These are phyloP conservation scores for Colletotrichum tamarilloi DNA, from an alignment of 2,329 filamentous ascomycete species.

Conservation along the genomic window DNA sequence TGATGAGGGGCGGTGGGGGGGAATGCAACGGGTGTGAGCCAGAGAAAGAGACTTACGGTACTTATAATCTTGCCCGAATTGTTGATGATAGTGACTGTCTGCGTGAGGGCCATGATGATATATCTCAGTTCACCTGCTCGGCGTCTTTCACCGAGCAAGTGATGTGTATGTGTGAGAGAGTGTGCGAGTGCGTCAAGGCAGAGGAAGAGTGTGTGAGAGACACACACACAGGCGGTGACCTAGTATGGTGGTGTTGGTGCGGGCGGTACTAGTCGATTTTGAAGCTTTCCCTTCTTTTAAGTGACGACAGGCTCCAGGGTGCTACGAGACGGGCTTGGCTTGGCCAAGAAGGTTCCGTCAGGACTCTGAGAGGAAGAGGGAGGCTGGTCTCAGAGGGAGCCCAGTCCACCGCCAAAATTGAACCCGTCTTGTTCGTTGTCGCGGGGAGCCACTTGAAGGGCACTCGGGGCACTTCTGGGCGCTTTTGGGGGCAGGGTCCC, in stretches of 20 bases:
- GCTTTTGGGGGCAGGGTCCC: slow-evolving; percentile 11
- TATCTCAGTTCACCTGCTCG: slow-evolving; percentile 1
- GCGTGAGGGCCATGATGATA: slow-evolving; percentile 57
- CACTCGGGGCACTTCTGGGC: slow-evolving; percentile 25
- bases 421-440: slow-evolving; percentile 6
- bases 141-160: not conserved
- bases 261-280: slow-evolving; percentile 20
- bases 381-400: slow-evolving; percentile 32
- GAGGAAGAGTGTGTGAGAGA: slow-evolving; percentile 4
- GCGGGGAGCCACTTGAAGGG: slow-evolving; percentile 10
- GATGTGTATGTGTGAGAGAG: not conserved
- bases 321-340: not conserved
- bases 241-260: slow-evolving; percentile 15
- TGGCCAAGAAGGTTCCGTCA: not conserved
- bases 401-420: slow-evolving; percentile 25
- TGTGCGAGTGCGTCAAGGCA: not conserved
- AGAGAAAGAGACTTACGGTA: slow-evolving; percentile 68
- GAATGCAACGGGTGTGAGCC: slow-evolving; percentile 19
- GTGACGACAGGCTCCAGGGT: slow-evolving; percentile 26
- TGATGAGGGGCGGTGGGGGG: slow-evolving; percentile 29
- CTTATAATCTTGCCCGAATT: slow-evolving; percentile 91
- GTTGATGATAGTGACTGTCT: slow-evolving; percentile 91
- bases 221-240: slow-evolving; percentile 31
- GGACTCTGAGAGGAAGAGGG: not conserved
- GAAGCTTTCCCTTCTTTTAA: slow-evolving; percentile 25